Base-by-base conservation (phyloP, 192 early-diverging fungal species). In the Coemansia sp. region DNA sequence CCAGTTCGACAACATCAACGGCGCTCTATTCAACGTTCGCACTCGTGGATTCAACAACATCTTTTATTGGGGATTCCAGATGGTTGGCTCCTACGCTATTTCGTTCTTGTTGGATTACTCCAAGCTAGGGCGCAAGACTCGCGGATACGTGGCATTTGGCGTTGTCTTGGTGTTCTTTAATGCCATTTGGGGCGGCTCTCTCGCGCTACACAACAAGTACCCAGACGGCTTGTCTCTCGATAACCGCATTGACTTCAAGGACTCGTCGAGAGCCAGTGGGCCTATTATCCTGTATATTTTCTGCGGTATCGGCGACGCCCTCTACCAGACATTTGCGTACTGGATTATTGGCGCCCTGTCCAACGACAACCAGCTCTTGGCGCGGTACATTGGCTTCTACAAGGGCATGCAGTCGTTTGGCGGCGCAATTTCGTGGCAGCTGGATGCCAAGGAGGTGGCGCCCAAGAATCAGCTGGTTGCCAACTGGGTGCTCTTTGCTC, bases 361-460 rank as follows among this genome's bases (percentile, higher is more conserved):
- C 8, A 94, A 94, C 78, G 90, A 95, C 75, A 84, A 85, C 62
- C 86, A 86, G 62, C 79, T 84, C 62, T 74, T 88, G 55, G 84
- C 91, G n/a, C 86, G 89, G 53, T 93, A 89, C 62, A 85, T 87
- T 53, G 94, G 93, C 11, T 94, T 91, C 85, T 95, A 95, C 87
- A 95, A 95, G 87, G 90, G 88, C 55, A 89, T 93, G 59, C 94
- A 95, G 84, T 90, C 88, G 62, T 85, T 87, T 61, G 89, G 86
- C 18, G 85, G 75, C 43, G 91, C 89, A 50, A 83, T 92, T 37
- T 79, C 88, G 3, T 89, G 90, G 86, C 87, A 90, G 69, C 76
- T 91, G 53, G 88, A 86, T 69, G 88, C 89, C 48, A 78, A 77
- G 43, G 57, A 73, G 20, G 73, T 77, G 47, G 28, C 71, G 18